Percentiles rank a stretch among this genome's conserved stretches.
These are phyloP conservation scores for Pseudisothecium myosuroides DNA, from an alignment of 225 moss, liverwort and hornwort species.

Conservation along the genomic window DNA sequence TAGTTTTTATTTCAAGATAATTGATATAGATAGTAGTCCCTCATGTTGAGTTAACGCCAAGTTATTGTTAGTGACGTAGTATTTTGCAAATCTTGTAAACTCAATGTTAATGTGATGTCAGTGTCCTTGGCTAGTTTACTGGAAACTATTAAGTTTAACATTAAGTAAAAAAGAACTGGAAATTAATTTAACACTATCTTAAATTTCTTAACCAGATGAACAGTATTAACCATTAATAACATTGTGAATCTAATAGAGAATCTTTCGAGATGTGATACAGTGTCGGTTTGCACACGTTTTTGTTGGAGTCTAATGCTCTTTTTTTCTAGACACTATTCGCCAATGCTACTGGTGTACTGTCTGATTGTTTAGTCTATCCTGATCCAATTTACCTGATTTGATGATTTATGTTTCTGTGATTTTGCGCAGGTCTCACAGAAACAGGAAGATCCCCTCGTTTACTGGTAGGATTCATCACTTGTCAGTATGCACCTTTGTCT, in stretches of 20 bases:
- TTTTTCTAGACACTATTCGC: not conserved
- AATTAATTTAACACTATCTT: not conserved
- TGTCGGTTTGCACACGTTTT: not conserved
- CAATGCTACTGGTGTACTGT: not conserved
- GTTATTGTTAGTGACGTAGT: not conserved
- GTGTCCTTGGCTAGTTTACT: not conserved
- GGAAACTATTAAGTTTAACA: not conserved
- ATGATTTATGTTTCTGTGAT: not conserved
- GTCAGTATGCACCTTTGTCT: not conserved
- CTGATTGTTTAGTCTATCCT: not conserved
- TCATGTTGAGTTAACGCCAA: not conserved
- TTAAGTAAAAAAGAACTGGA: not conserved
- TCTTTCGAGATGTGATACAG: not conserved
- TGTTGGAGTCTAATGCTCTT: not conserved
- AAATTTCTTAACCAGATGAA: not conserved
- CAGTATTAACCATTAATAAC: not conserved
- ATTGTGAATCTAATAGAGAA: not conserved
- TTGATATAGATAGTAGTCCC: not conserved
- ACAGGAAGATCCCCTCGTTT: not conserved
- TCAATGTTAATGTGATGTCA: not conserved
- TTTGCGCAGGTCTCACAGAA: slow-evolving; percentile 40
- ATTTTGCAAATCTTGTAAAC: not conserved
- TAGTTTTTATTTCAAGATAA: not conserved
- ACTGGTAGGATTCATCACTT: slow-evolving; percentile 15
- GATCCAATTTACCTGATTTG: not conserved